Conservation (phyloP, 2,329 filamentous ascomycete species). For the Aureobasidium lini region DNA sequence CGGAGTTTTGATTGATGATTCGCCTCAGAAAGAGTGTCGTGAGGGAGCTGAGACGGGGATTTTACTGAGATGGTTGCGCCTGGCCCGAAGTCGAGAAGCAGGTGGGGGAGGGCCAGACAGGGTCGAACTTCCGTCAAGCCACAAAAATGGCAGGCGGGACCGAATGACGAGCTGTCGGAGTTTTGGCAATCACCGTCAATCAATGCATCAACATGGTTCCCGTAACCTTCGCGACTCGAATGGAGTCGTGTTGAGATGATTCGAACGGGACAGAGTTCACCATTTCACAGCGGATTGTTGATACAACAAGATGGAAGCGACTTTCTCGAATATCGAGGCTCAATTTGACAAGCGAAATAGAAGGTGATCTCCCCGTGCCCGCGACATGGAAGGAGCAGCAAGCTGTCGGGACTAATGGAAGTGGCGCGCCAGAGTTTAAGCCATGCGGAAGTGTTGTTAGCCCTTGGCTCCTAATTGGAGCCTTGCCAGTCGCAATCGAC, state of each 20-base stretch:
- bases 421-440: conserved; percentile 11
- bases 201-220: background rate
- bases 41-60: background rate
- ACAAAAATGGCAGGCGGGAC: conserved; percentile 7
- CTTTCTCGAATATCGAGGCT: background rate
- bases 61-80: background rate
- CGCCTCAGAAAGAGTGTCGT: background rate
- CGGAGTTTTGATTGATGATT: background rate
- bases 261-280: background rate
- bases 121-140: background rate
- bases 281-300: background rate
- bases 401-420: conserved; percentile 7
- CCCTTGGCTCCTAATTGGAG: background rate
- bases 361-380: background rate
- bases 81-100: background rate
- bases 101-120: conserved; percentile 1
- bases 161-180: conserved; percentile 5
- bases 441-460: conserved; percentile 5
- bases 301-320: background rate
- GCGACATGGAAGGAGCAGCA: conserved; percentile 12
- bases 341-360: conserved; percentile 6
- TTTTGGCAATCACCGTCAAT: conserved; percentile 4
- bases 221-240: conserved; percentile 2
- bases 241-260: background rate
- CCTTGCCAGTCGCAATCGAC: background rate